Evolutionary conservation across 192 early-diverging fungal genomes (phyloP).

Genomic region (Backusella luteola): DNA sequence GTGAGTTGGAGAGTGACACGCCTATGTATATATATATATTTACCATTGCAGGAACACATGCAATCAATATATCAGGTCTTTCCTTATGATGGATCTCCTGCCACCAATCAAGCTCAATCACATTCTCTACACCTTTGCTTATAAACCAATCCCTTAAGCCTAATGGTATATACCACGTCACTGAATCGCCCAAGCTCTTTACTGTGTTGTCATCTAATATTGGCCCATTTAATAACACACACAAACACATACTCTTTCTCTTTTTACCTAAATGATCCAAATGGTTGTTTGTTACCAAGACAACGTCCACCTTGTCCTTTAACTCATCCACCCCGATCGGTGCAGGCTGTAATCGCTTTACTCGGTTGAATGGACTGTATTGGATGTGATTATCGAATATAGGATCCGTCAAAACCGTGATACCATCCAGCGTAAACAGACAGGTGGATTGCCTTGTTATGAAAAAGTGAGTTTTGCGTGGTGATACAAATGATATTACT

Average conservation of each 20-base stretch:
- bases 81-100: slow-evolving; percentile 47
- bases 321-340: slow-evolving; percentile 43
- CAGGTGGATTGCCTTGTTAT: slow-evolving; percentile 50
- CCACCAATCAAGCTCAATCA: slow-evolving; percentile 60
- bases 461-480: not conserved
- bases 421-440: slow-evolving; percentile 53
- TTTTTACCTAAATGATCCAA: slow-evolving; percentile 38
- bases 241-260: too few relatives aligned
- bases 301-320: slow-evolving; percentile 42
- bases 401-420: slow-evolving; percentile 53
- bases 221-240: too few relatives aligned
- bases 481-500: not conserved
- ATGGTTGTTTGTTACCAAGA: slow-evolving; percentile 49
- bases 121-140: slow-evolving; percentile 40
- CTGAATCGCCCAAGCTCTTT: slow-evolving; percentile 37
- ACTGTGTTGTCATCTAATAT: slow-evolving; percentile 36
- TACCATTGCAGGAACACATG: slow-evolving; percentile 40
- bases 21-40: not conserved
- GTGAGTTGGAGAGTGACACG: too few relatives aligned
- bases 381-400: slow-evolving; percentile 43
- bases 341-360: slow-evolving; percentile 39
- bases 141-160: slow-evolving; percentile 45
- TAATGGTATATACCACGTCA: slow-evolving; percentile 51
- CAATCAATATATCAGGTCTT: slow-evolving; percentile 41
- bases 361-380: slow-evolving; percentile 9